Evolutionary conservation across 805 yeast species (phyloP).

Genomic region (Hanseniaspora hatyaiensis): DNA sequence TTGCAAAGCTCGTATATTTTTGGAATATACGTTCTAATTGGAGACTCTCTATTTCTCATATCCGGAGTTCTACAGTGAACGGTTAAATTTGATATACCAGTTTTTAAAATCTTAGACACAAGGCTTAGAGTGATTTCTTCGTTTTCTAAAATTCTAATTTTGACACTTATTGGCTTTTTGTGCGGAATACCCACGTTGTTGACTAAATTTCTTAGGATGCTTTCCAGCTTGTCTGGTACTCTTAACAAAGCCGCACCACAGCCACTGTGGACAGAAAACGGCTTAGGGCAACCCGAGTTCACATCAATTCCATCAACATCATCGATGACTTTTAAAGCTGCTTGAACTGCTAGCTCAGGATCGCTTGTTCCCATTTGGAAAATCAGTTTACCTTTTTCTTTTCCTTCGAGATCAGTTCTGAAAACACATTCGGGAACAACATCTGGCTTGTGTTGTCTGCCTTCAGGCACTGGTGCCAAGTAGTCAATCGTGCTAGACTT

Average conservation of each 20-base stretch:
- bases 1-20: constrained; percentile 52
- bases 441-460: constrained; percentile 32
- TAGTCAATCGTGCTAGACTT: constrained; percentile 52
- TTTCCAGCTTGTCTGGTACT: constrained; percentile 68
- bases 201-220: constrained; percentile 58
- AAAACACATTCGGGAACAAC: constrained; percentile 52
- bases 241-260: constrained; percentile 91
- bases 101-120: constrained; percentile 46
- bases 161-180: constrained; percentile 75
- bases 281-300: constrained; percentile 96
- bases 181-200: constrained; percentile 67
- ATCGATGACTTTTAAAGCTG: constrained; percentile 64
- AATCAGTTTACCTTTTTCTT: constrained; percentile 57
- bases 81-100: constrained; percentile 80
- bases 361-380: constrained; percentile 86
- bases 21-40: constrained; percentile 58
- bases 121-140: constrained; percentile 49
- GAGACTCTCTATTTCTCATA: constrained; percentile 80
- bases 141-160: constrained; percentile 66
- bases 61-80: constrained; percentile 81
- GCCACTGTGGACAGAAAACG: constrained; percentile 84
- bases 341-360: constrained; percentile 76
- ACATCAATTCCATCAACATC: constrained; percentile 91
- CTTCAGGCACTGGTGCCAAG: constrained; percentile 30
- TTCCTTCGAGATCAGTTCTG: constrained; percentile 48